Evolutionary conservation across 768 basidiomycete genomes (phyloP).

Genomic region (Psilocybe subaeruginosa): DNA sequence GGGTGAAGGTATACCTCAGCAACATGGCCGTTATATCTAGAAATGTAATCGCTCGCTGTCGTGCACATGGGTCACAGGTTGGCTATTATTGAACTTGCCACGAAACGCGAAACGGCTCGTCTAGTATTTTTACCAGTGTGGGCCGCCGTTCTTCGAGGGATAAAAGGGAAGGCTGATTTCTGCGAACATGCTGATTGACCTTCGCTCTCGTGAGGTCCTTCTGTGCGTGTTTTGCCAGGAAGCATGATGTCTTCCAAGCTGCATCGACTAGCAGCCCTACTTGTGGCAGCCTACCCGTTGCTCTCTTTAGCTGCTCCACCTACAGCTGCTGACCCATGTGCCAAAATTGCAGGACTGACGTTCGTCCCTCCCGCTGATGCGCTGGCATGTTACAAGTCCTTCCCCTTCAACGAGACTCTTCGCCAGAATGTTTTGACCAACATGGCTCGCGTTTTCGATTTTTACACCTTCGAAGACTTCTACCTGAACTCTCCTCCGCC

Average conservation of each 20-base stretch:
- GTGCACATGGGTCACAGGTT: constrained; percentile 3
- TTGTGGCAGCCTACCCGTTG: background rate
- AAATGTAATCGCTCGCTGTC: constrained; percentile 1
- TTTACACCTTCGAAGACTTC: constrained; percentile 57
- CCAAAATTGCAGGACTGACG: constrained; percentile 39
- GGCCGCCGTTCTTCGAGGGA: background rate
- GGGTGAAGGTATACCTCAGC: constrained; percentile 1
- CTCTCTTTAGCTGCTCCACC: constrained; percentile 20
- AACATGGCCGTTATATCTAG: background rate
- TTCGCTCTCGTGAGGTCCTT: background rate
- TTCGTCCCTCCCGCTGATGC: constrained; percentile 57
- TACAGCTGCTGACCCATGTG: constrained; percentile 38
- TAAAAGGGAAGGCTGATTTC: constrained; percentile 1
- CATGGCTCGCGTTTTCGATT: constrained; percentile 51
- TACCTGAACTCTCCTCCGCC: constrained; percentile 54
- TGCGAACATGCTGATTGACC: background rate
- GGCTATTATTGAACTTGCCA: constrained; percentile 8
- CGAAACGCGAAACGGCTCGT: constrained; percentile 4
- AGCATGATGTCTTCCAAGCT: background rate
- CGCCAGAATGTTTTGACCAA: constrained; percentile 53
- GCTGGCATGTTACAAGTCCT: constrained; percentile 59
- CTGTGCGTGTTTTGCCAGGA: background rate
- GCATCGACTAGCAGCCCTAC: background rate
- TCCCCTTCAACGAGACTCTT: constrained; percentile 60
- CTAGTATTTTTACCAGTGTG: background rate